phyloP scores from a whole-genome alignment of 495 filamentous ascomycete species.

The Apodospora peruviana region DNA sequence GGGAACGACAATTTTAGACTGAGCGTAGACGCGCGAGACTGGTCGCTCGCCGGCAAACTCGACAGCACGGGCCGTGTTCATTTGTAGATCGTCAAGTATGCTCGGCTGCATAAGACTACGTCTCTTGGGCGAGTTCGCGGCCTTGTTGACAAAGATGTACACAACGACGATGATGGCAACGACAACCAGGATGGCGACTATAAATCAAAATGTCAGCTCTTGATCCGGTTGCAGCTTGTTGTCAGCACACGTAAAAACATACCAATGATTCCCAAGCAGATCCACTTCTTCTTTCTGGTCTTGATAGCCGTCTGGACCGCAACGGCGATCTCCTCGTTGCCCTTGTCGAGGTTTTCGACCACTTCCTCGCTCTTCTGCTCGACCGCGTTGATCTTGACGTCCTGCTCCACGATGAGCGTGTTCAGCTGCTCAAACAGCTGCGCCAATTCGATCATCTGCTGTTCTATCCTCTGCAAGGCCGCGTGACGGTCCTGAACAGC shows the following conservation, averaged over 20 bases:
- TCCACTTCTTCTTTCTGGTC: slow-evolving; percentile 96
- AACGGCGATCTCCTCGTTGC: slow-evolving; percentile 68
- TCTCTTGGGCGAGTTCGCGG: slow-evolving; percentile 10
- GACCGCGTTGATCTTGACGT: slow-evolving; percentile 67
- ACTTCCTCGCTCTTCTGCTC: slow-evolving; percentile 77
- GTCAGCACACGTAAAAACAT: slow-evolving; percentile 38
- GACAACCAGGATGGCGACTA: neutral
- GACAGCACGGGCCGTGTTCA: slow-evolving; percentile 24
- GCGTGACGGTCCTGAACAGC: slow-evolving; percentile 79
- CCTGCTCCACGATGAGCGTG: slow-evolving; percentile 75
- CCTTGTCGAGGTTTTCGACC: slow-evolving; percentile 69
- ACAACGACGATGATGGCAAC: slow-evolving; percentile 36
- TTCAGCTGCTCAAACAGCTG: slow-evolving; percentile 63
- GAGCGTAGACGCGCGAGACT: slow-evolving; percentile 14
- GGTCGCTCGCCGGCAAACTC: slow-evolving; percentile 16
- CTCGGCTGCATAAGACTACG: slow-evolving; percentile 22
- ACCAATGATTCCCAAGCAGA: slow-evolving; percentile 77
- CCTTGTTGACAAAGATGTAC: slow-evolving; percentile 33
- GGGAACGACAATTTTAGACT: slow-evolving; percentile 18
- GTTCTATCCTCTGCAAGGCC: slow-evolving; percentile 86
- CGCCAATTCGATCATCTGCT: slow-evolving; percentile 76
- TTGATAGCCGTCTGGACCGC: slow-evolving; percentile 76
- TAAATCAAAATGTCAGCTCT: neutral
- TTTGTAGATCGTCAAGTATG: slow-evolving; percentile 21
- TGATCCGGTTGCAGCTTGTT: neutral